These are phyloP conservation scores for Nyssa sinensis DNA, from an alignment of 148 eudicot genomes.

Conservation along the genomic window DNA sequence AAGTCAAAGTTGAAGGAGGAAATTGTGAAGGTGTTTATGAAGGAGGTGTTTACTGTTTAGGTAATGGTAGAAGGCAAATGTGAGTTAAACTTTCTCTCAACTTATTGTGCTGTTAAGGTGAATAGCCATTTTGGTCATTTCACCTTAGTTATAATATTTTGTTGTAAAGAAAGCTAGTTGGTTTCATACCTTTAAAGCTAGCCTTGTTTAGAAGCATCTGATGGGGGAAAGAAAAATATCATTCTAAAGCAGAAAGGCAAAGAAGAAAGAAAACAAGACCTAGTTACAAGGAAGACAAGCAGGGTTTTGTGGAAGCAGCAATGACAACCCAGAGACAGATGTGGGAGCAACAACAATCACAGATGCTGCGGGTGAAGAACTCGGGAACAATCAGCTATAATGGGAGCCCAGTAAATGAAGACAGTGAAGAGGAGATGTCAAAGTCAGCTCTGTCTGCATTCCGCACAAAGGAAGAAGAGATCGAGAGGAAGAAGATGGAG, in stretches of 20 bases:
- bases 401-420: constrained; percentile 45
- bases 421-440: constrained; percentile 71
- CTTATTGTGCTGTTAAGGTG: constrained; percentile 18
- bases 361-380: no score
- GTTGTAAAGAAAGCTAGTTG: constrained; percentile 16
- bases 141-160: constrained; percentile 14
- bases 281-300: not conserved
- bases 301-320: not conserved
- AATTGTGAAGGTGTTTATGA: constrained; percentile 7
- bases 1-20: not conserved
- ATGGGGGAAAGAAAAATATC: constrained; percentile 26
- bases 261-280: constrained; percentile 6
- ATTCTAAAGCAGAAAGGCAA: constrained; percentile 25
- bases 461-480: constrained; percentile 89
- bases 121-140: constrained; percentile 35
- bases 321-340: constrained; percentile 42
- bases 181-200: constrained; percentile 50
- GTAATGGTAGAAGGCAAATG: not conserved
- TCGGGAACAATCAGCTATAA: constrained; percentile 44
- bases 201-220: constrained; percentile 36
- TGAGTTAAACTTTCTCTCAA: no score
- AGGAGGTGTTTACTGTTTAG: not conserved
- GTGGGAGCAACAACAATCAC: no score
- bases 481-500: constrained; percentile 75
- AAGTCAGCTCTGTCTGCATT: constrained; percentile 59